Evolutionary conservation across 148 eudicot genomes (phyloP).

Genomic region (Spergularia bocconei): DNA sequence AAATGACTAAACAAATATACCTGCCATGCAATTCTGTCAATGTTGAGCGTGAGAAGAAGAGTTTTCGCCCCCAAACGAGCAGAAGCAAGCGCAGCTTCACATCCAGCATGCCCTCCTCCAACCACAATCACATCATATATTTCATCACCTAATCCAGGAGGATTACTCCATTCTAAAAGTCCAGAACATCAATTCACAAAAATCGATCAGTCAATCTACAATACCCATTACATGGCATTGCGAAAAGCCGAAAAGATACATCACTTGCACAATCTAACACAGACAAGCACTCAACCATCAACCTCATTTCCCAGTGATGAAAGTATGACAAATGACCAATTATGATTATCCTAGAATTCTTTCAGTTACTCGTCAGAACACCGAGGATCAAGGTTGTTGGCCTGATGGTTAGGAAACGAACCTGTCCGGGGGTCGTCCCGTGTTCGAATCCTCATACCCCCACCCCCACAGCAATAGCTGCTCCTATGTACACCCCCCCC

Average conservation of each 20-base stretch:
- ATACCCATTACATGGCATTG: background rate
- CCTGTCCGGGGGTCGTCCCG: too few relatives aligned
- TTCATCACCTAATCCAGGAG: constrained; percentile 48
- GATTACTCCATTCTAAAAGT: constrained; percentile 36
- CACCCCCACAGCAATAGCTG: background rate
- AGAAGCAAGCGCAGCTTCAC: constrained; percentile 99
- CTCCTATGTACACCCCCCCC: too few relatives aligned
- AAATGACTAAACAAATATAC: constrained; percentile 28
- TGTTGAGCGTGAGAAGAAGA: constrained; percentile 90
- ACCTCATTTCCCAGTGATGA: constrained; percentile 2
- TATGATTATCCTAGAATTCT: background rate
- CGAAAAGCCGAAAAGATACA: background rate
- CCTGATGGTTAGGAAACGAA: too few relatives aligned
- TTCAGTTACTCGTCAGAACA: background rate
- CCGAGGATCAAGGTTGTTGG: background rate
- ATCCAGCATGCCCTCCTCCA: constrained; percentile 99
- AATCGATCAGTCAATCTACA: constrained; percentile 10
- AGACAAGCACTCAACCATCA: background rate
- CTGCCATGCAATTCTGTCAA: constrained; percentile 99
- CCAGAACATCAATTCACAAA: background rate
- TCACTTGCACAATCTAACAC: background rate
- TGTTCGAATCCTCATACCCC: too few relatives aligned
- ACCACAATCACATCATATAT: constrained; percentile 91
- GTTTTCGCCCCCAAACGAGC: constrained; percentile 95
- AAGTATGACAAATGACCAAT: background rate